These are phyloP conservation scores for Wakefieldia striispora DNA, from an alignment of 768 basidiomycete genomes.

Conservation along the genomic window DNA sequence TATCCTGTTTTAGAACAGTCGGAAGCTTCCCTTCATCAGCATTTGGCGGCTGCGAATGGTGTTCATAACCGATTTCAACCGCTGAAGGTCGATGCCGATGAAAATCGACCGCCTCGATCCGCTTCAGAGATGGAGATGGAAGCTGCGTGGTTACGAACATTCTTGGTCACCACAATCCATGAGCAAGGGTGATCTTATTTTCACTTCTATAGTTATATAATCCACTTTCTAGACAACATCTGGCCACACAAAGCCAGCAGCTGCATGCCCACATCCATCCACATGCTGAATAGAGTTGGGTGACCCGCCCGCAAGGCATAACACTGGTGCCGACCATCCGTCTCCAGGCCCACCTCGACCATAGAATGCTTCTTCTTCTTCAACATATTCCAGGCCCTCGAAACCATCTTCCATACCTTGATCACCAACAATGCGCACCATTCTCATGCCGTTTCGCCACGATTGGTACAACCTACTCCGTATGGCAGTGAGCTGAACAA, in stretches of 20 bases:
- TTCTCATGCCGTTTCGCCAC: slow-evolving; percentile 43
- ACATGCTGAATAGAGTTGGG: slow-evolving; percentile 27
- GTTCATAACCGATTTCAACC: slow-evolving; percentile 31
- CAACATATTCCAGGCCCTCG: slow-evolving; percentile 34
- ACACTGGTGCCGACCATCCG: slow-evolving; percentile 25
- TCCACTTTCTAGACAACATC: slow-evolving; percentile 28
- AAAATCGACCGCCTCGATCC: slow-evolving; percentile 57
- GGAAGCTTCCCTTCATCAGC: slow-evolving; percentile 48
- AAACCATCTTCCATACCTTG: slow-evolving; percentile 31
- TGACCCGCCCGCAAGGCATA: slow-evolving; percentile 40
- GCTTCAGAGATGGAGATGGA: slow-evolving; percentile 79
- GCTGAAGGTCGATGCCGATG: slow-evolving; percentile 68
- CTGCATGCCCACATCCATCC: slow-evolving; percentile 38
- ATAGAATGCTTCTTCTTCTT: slow-evolving; percentile 29
- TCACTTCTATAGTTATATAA: slow-evolving; percentile 4
- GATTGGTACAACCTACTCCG: slow-evolving; percentile 45
- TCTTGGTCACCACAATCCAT: slow-evolving; percentile 39
- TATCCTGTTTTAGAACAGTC: slow-evolving; percentile 75
- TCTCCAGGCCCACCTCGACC: slow-evolving; percentile 7
- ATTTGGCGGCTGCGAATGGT: slow-evolving; percentile 28
- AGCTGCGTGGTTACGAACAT: slow-evolving; percentile 61
- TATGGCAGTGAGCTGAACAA: slow-evolving; percentile 50
- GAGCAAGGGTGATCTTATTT: neutral
- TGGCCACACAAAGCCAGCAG: slow-evolving; percentile 32
- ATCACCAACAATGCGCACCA: slow-evolving; percentile 40